phyloP scores from a whole-genome alignment of 2,329 filamentous ascomycete genomes.

The Trichoderma koningiopsis region DNA sequence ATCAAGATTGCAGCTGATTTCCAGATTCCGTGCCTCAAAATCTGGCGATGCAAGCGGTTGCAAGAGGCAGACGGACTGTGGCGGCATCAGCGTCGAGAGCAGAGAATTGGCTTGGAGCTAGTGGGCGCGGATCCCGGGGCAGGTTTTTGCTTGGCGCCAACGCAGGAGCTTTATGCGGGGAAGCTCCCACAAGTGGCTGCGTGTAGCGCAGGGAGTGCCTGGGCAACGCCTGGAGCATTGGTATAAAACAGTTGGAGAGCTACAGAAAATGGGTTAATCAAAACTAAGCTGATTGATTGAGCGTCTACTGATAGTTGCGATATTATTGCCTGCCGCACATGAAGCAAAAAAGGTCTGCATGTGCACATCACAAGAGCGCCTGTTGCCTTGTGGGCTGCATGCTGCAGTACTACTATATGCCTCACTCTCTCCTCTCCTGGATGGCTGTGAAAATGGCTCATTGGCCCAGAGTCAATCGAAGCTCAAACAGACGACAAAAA shows the following conservation, averaged over 20 bases:
- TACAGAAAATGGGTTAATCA: not conserved
- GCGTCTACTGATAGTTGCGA: not conserved
- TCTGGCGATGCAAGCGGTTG: not conserved
- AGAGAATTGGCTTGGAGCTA: conserved; percentile 21
- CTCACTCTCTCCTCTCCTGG: not conserved
- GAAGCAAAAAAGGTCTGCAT: not conserved
- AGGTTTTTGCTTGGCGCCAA: conserved; percentile 25
- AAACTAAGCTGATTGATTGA: not conserved
- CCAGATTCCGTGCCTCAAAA: not conserved
- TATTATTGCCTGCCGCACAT: not conserved
- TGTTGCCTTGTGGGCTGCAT: not conserved
- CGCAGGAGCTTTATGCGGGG: conserved; percentile 27
- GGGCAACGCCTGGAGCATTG: not conserved
- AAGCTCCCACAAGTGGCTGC: conserved; percentile 21
- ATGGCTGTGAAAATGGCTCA: not conserved
- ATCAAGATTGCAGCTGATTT: not conserved
- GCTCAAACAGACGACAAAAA: not conserved
- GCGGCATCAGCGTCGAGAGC: not conserved
- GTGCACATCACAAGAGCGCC: not conserved
- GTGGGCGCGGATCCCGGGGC: conserved; percentile 24
- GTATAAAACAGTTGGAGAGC: not conserved
- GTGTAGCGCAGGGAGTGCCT: not conserved
- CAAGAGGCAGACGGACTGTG: not conserved
- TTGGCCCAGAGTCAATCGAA: not conserved
- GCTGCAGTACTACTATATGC: not conserved